Conservation (phyloP, 2,329 filamentous ascomycete species). For the Gaeumannomyces tritici region DNA sequence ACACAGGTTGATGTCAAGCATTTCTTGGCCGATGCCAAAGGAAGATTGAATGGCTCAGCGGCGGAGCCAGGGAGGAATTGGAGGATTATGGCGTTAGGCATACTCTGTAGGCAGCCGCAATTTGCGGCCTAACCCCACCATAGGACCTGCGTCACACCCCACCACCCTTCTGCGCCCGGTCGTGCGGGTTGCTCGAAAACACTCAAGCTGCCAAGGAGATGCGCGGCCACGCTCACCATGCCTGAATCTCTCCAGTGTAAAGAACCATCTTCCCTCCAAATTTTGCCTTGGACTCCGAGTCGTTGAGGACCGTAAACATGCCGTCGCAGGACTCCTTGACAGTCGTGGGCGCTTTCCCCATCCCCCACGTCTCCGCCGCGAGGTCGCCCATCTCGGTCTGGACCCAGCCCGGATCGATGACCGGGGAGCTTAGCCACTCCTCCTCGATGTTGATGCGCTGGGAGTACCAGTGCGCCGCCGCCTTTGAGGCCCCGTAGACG, state of each 20-base stretch:
- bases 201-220: too few relatives aligned
- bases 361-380: background rate
- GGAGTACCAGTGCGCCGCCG: constrained; percentile 20
- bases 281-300: background rate
- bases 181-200: too few relatives aligned
- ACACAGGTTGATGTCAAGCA: too few relatives aligned
- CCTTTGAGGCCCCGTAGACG: constrained; percentile 24
- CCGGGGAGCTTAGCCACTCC: constrained; percentile 1
- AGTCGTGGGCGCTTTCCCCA: background rate
- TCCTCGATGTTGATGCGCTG: background rate
- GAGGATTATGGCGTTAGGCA: too few relatives aligned
- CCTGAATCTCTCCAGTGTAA: background rate
- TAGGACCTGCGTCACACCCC: too few relatives aligned
- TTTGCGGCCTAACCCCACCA: too few relatives aligned
- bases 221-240: background rate
- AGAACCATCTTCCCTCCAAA: background rate
- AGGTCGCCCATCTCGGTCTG: constrained; percentile 1
- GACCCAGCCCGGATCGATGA: constrained; percentile 1
- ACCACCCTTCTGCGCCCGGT: too few relatives aligned
- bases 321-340: background rate
- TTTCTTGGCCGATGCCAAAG: too few relatives aligned
- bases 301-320: background rate
- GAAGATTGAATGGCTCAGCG: too few relatives aligned
- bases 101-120: too few relatives aligned
- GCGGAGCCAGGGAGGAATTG: too few relatives aligned